Percentiles rank a stretch among this genome's conserved stretches.
phyloP scores from a whole-genome alignment of 2,329 filamentous ascomycete species.

The Keithomyces neogunnii region DNA sequence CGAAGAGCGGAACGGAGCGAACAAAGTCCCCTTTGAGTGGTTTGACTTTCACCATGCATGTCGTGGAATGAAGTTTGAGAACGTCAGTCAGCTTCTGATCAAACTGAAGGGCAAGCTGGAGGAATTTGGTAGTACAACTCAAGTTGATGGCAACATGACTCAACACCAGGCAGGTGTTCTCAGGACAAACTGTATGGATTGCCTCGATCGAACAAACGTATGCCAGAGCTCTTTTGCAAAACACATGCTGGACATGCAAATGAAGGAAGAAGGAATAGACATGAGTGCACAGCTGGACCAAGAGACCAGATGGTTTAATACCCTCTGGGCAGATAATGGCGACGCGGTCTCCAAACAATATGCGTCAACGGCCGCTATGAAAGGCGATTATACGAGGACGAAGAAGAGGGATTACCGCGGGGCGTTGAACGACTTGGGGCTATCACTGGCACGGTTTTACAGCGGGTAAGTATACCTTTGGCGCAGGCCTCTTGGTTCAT shows the following conservation, averaged over 20 bases:
- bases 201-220: slow-evolving; percentile 90
- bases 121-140: slow-evolving; percentile 62
- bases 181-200: slow-evolving; percentile 99
- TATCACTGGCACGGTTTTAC: slow-evolving; percentile 73
- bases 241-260: slow-evolving; percentile 70
- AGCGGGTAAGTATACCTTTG: slow-evolving; percentile 44
- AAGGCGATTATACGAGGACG: slow-evolving; percentile 92
- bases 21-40: slow-evolving; percentile 66
- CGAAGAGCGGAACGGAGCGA: slow-evolving; percentile 40
- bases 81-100: slow-evolving; percentile 73
- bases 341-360: slow-evolving; percentile 95
- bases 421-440: slow-evolving; percentile 80
- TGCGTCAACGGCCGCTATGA: slow-evolving; percentile 88
- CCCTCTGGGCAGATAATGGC: slow-evolving; percentile 93
- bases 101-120: slow-evolving; percentile 60
- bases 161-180: slow-evolving; percentile 63
- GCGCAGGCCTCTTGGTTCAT: neutral
- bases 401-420: slow-evolving; percentile 85
- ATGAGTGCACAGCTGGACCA: slow-evolving; percentile 70
- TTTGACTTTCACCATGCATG: slow-evolving; percentile 94
- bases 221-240: slow-evolving; percentile 87
- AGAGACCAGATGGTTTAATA: slow-evolving; percentile 88
- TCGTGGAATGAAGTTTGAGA: slow-evolving; percentile 96
- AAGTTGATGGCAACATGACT: slow-evolving; percentile 33
- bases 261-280: slow-evolving; percentile 67